A percentile compares a stretch with the other conserved stretches of the same genome.
These are phyloP conservation scores for Pelargonium cotyledonis DNA, from an alignment of 441 rosid genomes.

Conservation along the genomic window DNA sequence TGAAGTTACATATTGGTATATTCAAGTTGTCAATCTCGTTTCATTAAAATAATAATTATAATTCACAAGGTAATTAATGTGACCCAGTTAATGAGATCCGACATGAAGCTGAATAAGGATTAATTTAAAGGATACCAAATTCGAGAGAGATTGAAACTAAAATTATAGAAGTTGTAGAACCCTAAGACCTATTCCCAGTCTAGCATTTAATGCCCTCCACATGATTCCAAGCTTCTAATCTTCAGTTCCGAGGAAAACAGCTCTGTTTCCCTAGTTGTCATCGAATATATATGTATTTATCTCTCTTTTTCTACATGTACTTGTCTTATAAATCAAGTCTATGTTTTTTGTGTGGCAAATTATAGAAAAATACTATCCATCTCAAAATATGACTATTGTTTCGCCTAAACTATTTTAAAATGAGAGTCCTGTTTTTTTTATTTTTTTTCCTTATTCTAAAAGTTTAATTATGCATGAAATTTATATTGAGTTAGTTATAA, in stretches of 20 bases:
- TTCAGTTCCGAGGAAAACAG: conserved; percentile 33
- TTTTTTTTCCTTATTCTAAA: too few species aligned
- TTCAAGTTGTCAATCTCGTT: neutral
- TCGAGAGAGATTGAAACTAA: conserved; percentile 30
- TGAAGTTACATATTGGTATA: neutral
- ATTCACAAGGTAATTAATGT: conserved; percentile 17
- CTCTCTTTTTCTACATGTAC: neutral
- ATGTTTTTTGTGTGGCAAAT: neutral
- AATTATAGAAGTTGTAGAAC: conserved; percentile 20
- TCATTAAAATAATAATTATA: neutral
- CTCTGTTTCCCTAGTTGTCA: conserved; percentile 35
- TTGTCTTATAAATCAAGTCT: conserved; percentile 16
- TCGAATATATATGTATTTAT: conserved; percentile 9
- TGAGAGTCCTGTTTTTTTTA: too few species aligned
- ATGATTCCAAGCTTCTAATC: conserved; percentile 57
- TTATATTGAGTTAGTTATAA: too few species aligned
- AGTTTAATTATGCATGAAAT: too few species aligned
- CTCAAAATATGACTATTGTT: too few species aligned
- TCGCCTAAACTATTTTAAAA: too few species aligned
- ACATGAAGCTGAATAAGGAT: conserved; percentile 38
- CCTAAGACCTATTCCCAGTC: conserved; percentile 34
- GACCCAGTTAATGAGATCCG: conserved; percentile 40
- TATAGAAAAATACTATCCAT: too few species aligned
- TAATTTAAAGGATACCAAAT: conserved; percentile 21
- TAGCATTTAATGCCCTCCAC: conserved; percentile 58